These are phyloP conservation scores for Talaromyces proteolyticus DNA, from an alignment of 495 filamentous ascomycete species.

Conservation along the genomic window DNA sequence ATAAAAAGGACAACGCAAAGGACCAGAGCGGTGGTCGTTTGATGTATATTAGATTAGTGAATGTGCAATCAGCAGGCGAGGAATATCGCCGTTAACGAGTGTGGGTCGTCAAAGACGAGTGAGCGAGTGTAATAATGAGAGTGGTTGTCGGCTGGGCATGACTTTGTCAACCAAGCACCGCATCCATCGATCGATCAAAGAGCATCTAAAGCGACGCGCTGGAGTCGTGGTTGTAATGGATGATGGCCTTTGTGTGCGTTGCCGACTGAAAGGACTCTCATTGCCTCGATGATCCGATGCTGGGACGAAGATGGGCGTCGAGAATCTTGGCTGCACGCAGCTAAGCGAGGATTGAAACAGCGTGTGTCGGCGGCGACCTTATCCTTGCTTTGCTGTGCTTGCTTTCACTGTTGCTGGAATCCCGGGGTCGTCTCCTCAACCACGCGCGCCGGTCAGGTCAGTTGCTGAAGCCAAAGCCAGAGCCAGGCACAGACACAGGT, in stretches of 20 bases:
- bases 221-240: too few relatives aligned
- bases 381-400: too few relatives aligned
- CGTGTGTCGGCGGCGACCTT: too few relatives aligned
- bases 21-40: not conserved
- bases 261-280: too few relatives aligned
- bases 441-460: not conserved
- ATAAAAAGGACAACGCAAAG: not conserved
- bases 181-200: too few relatives aligned
- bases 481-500: not conserved
- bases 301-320: too few relatives aligned
- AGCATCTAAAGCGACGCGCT: not conserved
- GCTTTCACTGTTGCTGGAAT: too few relatives aligned
- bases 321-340: too few relatives aligned
- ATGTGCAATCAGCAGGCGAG: not conserved
- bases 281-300: too few relatives aligned
- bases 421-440: not conserved
- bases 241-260: too few relatives aligned
- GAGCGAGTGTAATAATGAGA: not conserved
- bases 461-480: not conserved
- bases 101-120: conserved; percentile 2
- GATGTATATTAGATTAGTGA: conserved; percentile 1
- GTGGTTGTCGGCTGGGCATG: not conserved
- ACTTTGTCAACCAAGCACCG: too few relatives aligned
- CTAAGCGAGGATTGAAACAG: too few relatives aligned
- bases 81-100: conserved; percentile 1